A percentile compares a stretch with the other conserved stretches of the same genome.
phyloP scores from a whole-genome alignment of 495 filamentous ascomycete genomes.

The Paragyromitra xinjiangensis region DNA sequence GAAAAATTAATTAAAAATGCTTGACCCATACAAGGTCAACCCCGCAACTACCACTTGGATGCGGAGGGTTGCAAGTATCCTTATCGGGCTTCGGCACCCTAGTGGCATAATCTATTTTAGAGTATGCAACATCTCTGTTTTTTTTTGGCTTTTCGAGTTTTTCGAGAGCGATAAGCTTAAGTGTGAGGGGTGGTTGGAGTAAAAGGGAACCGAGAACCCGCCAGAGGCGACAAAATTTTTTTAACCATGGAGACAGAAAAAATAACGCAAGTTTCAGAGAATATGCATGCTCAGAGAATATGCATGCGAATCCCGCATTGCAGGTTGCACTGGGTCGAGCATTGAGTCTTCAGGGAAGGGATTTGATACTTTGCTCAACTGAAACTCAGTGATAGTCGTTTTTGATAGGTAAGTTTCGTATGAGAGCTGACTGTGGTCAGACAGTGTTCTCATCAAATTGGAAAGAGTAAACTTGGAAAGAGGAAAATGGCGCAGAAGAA shows the following conservation, averaged over 20 bases:
- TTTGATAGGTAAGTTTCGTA: constrained; percentile 21
- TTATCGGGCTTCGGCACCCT: constrained; percentile 22
- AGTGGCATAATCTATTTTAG: constrained; percentile 31
- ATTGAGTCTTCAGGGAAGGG: neutral
- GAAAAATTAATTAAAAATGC: constrained; percentile 22
- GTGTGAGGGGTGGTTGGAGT: neutral
- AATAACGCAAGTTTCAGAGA: constrained; percentile 37
- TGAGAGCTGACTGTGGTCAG: constrained; percentile 23
- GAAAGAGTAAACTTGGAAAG: neutral
- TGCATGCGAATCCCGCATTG: constrained; percentile 26
- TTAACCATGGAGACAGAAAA: constrained; percentile 3
- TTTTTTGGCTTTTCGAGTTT: neutral
- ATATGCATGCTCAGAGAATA: constrained; percentile 4
- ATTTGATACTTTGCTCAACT: constrained; percentile 2
- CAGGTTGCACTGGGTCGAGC: constrained; percentile 7
- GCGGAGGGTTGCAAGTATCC: neutral
- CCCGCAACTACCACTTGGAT: constrained; percentile 5
- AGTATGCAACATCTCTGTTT: constrained; percentile 36
- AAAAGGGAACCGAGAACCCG: constrained; percentile 7
- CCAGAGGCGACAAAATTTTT: constrained; percentile 17
- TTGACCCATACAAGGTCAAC: constrained; percentile 13
- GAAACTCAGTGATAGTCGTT: constrained; percentile 1
- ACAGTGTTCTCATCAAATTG: constrained; percentile 3
- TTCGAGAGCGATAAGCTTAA: constrained; percentile 7
- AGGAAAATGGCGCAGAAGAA: neutral